Evolutionary conservation across 257 asterid genomes (phyloP).

Genomic region (Solanum ossicruentum): DNA sequence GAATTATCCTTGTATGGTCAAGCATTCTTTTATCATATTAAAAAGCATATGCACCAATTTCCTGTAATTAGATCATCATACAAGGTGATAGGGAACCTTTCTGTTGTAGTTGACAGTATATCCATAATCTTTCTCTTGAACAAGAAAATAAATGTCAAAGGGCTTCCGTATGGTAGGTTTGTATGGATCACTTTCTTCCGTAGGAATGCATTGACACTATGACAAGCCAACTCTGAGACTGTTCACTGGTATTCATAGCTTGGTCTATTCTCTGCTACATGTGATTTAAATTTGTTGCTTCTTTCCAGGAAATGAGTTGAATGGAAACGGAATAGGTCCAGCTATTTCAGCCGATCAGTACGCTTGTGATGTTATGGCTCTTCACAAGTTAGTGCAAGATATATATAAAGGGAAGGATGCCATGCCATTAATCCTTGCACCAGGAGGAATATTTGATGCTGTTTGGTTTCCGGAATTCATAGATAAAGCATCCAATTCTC

Average conservation of each 20-base stretch:
- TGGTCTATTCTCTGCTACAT: neutral
- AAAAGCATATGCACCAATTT: no score
- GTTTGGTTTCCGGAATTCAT: constrained; percentile 47
- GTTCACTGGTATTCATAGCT: neutral
- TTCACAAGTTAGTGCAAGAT: constrained; percentile 32
- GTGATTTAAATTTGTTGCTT: neutral
- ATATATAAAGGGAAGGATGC: constrained; percentile 25
- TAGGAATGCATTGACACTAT: neutral
- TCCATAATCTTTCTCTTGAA: neutral
- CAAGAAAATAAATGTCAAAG: neutral
- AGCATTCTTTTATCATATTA: neutral
- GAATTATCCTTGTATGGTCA: neutral
- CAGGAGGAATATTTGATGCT: constrained; percentile 71
- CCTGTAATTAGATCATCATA: neutral
- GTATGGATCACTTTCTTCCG: neutral
- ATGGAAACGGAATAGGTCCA: constrained; percentile 67
- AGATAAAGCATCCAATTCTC: constrained; percentile 26
- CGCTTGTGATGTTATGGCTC: constrained; percentile 32
- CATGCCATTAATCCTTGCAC: constrained; percentile 63
- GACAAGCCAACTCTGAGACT: neutral
- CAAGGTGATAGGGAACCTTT: neutral
- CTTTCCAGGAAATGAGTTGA: constrained; percentile 66
- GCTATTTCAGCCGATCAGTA: constrained; percentile 63
- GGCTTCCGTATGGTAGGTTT: neutral
- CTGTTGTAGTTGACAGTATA: neutral